phyloP scores from a whole-genome alignment of 2,329 filamentous ascomycete species.

The Talaromyces sp. region DNA sequence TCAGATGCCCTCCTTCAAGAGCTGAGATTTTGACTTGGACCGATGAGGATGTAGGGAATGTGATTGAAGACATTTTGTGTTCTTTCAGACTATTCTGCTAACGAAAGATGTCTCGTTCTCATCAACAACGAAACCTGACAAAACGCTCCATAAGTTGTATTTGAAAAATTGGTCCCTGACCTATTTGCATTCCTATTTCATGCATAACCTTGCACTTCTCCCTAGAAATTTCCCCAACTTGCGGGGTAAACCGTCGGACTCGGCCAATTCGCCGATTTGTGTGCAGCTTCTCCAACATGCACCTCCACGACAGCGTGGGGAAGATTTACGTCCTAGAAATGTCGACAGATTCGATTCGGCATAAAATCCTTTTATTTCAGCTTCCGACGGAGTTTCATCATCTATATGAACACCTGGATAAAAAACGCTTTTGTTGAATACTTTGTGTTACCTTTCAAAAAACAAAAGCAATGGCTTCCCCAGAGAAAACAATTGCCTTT shows the following conservation, averaged over 20 bases:
- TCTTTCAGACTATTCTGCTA: background rate
- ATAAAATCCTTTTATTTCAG: background rate
- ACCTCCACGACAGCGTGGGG: background rate
- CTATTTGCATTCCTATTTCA: background rate
- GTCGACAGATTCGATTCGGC: background rate
- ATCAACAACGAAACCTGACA: background rate
- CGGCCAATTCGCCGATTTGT: background rate
- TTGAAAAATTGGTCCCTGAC: background rate
- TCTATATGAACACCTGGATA: background rate
- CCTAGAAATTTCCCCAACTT: background rate
- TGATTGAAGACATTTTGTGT: background rate
- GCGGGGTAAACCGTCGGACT: background rate
- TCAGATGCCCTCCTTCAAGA: slow-evolving; percentile 36
- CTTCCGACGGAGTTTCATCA: background rate
- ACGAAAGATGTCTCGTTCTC: background rate
- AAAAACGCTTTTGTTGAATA: background rate
- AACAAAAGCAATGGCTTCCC: background rate
- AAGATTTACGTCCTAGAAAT: background rate
- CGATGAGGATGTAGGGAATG: background rate
- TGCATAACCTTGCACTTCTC: background rate
- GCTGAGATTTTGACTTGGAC: slow-evolving; percentile 30
- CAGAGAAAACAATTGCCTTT: slow-evolving; percentile 1
- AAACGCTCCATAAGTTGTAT: background rate
- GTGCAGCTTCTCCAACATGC: background rate
- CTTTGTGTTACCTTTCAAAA: background rate